Evolutionary conservation across 202 grass and related monocot species (phyloP).

Genomic region (Elaeis oleifera): DNA sequence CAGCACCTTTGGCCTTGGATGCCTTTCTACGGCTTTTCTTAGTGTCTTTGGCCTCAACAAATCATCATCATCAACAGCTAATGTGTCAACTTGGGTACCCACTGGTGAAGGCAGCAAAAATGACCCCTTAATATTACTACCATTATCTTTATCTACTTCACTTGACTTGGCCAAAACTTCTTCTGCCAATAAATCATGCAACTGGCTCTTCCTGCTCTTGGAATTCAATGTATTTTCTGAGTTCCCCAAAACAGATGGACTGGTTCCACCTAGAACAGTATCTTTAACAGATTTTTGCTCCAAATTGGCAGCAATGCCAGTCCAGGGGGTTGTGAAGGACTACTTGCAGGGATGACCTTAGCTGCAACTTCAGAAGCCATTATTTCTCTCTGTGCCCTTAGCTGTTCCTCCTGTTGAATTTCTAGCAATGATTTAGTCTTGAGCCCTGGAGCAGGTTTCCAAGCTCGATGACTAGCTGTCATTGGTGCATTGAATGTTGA

Average conservation of each 20-base stretch:
- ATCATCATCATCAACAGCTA: constrained; percentile 58
- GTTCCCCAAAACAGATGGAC: constrained; percentile 7
- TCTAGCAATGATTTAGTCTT: constrained; percentile 84
- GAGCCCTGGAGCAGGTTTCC: constrained; percentile 67
- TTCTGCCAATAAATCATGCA: constrained; percentile 86
- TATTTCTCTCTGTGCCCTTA: constrained; percentile 46
- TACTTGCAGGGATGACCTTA: constrained; percentile 19
- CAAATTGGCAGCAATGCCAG: constrained; percentile 32
- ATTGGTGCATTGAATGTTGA: constrained; percentile 25
- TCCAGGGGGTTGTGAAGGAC: constrained; percentile 45
- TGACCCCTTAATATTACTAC: constrained; percentile 31
- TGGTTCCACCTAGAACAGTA: constrained; percentile 17
- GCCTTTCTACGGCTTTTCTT: constrained; percentile 87
- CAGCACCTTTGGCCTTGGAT: constrained; percentile 60
- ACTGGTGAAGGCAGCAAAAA: constrained; percentile 32
- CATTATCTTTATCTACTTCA: constrained; percentile 43
- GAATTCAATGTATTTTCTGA: constrained; percentile 39
- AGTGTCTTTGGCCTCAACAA: constrained; percentile 88
- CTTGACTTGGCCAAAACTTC: constrained; percentile 62
- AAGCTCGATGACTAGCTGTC: constrained; percentile 35
- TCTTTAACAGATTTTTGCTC: constrained; percentile 40
- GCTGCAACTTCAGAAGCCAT: constrained; percentile 25
- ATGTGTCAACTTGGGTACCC: constrained; percentile 29
- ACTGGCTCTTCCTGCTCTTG: constrained; percentile 61
- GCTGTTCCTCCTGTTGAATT: constrained; percentile 95